These are phyloP conservation scores for Cladosporium sp. DNA, from an alignment of 2,329 filamentous ascomycete genomes.

Conservation along the genomic window DNA sequence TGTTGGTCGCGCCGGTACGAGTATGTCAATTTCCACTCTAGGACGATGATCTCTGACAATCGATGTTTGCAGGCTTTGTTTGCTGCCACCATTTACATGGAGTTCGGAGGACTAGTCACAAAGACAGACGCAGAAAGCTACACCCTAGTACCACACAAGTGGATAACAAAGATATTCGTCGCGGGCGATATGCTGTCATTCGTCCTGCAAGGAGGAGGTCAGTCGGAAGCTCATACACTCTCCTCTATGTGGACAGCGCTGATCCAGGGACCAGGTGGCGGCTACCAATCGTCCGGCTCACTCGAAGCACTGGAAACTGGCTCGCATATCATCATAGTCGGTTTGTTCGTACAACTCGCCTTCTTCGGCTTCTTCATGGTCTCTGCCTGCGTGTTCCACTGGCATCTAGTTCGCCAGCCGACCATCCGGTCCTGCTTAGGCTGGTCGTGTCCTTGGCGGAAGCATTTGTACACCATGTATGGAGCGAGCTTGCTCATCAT, in stretches of 20 bases:
- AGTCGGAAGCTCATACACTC: constrained; percentile 18
- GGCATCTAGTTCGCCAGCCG: constrained; percentile 19
- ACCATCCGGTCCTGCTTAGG: background rate
- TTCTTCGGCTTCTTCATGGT: constrained; percentile 52
- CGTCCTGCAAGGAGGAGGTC: constrained; percentile 45
- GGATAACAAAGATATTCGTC: constrained; percentile 52
- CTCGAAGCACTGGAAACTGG: constrained; percentile 29
- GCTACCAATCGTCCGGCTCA: background rate
- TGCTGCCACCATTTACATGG: constrained; percentile 49
- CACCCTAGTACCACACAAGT: constrained; percentile 37
- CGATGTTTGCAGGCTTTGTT: constrained; percentile 37
- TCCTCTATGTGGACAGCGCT: no score
- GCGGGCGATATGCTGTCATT: constrained; percentile 49
- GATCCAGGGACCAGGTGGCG: background rate
- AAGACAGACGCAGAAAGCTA: constrained; percentile 37
- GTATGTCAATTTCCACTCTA: no score
- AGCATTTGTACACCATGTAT: constrained; percentile 33
- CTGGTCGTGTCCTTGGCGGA: constrained; percentile 30
- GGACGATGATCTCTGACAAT: no score
- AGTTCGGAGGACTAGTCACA: constrained; percentile 40
- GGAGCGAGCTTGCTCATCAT: constrained; percentile 37
- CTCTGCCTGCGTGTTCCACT: constrained; percentile 45
- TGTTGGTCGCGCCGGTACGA: constrained; percentile 49
- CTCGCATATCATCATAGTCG: constrained; percentile 50
- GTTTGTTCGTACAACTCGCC: constrained; percentile 52